phyloP scores from a whole-genome alignment of 164 flowering plant genomes.

The Berberis thunbergii region DNA sequence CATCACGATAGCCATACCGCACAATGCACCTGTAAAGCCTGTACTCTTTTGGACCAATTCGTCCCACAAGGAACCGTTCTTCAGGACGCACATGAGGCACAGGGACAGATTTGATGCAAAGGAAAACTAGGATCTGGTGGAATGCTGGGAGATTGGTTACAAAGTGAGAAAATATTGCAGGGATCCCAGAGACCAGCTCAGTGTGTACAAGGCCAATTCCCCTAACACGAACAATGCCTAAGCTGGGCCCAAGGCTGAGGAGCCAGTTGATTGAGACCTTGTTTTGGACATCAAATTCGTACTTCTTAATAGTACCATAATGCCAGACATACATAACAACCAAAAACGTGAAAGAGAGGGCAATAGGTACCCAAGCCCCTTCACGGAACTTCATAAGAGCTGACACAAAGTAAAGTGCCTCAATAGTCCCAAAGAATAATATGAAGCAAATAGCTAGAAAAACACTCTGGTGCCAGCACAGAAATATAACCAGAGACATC shows the following conservation, averaged over 20 bases:
- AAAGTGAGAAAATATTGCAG: conserved; percentile 87
- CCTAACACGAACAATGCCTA: conserved; percentile 81
- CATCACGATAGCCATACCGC: conserved; percentile 80
- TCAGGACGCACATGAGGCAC: conserved; percentile 71
- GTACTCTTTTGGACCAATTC: conserved; percentile 61
- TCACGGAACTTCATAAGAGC: conserved; percentile 78
- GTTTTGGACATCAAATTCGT: conserved; percentile 82
- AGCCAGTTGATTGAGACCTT: conserved; percentile 93
- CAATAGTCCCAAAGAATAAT: conserved; percentile 77
- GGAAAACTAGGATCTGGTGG: conserved; percentile 86
- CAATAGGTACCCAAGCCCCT: conserved; percentile 96
- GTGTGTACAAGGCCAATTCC: conserved; percentile 90
- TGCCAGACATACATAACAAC: conserved; percentile 77
- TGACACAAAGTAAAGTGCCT: conserved; percentile 86
- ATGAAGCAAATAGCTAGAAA: conserved; percentile 60
- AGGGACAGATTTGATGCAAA: conserved; percentile 84
- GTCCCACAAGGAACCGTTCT: conserved; percentile 80
- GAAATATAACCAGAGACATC: conserved; percentile 83
- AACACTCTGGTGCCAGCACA: conserved; percentile 72
- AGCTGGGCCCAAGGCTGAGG: conserved; percentile 68
- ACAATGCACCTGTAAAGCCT: conserved; percentile 80
- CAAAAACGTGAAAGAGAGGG: conserved; percentile 50
- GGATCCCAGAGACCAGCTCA: conserved; percentile 89
- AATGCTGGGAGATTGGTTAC: conserved; percentile 94
- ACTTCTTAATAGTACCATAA: conserved; percentile 66